Conservation (phyloP, 192 early-diverging fungal species). For the Chytriomyces confervae region DNA sequence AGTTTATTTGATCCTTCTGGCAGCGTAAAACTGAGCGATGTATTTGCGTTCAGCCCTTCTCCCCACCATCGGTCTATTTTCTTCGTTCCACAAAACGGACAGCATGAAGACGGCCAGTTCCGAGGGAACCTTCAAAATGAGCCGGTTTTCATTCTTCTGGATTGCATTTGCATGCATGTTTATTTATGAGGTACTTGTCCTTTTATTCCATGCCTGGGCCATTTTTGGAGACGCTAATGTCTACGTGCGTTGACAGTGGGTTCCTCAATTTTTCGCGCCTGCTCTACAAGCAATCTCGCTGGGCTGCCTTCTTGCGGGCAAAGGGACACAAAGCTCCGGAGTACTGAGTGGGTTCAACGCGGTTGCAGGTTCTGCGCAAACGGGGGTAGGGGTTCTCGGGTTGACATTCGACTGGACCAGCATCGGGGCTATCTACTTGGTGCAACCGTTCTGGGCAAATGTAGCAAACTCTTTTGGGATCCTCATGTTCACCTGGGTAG, state of each 20-base stretch:
- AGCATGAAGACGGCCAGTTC: constrained; percentile 60
- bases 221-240: no score
- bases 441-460: constrained; percentile 10
- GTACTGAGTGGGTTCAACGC: constrained; percentile 10
- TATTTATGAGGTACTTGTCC: not conserved
- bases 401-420: constrained; percentile 13
- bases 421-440: not conserved
- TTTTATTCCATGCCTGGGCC: no score
- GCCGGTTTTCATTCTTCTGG: constrained; percentile 69
- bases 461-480: not conserved
- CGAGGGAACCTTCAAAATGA: constrained; percentile 77
- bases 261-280: constrained; percentile 28
- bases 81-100: constrained; percentile 70
- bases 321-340: not conserved
- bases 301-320: constrained; percentile 29
- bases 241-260: not conserved
- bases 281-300: constrained; percentile 7
- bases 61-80: constrained; percentile 75
- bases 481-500: constrained; percentile 11
- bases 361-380: constrained; percentile 9
- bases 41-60: constrained; percentile 70
- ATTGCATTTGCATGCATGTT: constrained; percentile 27
- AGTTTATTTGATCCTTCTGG: constrained; percentile 8
- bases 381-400: constrained; percentile 20
- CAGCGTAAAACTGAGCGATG: constrained; percentile 46